These are phyloP conservation scores for Podaxis mareebaensis DNA, from an alignment of 768 basidiomycete species.

Conservation along the genomic window DNA sequence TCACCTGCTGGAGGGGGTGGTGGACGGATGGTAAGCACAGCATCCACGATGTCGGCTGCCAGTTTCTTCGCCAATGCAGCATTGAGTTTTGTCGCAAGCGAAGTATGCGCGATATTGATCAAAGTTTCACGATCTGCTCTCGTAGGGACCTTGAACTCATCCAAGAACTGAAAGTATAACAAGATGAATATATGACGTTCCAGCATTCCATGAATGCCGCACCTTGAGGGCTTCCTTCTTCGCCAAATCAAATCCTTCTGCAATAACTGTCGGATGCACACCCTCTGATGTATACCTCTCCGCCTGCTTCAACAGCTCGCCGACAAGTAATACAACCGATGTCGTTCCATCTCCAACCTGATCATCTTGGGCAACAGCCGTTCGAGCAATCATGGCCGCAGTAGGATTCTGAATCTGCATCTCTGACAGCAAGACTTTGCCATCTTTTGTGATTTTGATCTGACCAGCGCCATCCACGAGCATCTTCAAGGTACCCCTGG, in stretches of 20 bases:
- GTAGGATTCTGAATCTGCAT: slow-evolving; percentile 99
- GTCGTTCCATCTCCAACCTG: slow-evolving; percentile 99
- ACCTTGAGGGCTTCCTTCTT: slow-evolving; percentile 93
- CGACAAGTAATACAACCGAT: slow-evolving; percentile 93
- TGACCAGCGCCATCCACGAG: slow-evolving; percentile 97
- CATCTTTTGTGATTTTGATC: slow-evolving; percentile 99
- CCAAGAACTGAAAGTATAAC: slow-evolving; percentile 70
- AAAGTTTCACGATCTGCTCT: slow-evolving; percentile 88
- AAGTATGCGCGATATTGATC: slow-evolving; percentile 93
- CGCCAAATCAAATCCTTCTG: slow-evolving; percentile 93
- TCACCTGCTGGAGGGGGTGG: slow-evolving; percentile 61
- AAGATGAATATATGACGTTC: neutral
- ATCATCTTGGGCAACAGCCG: slow-evolving; percentile 98
- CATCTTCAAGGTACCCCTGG: slow-evolving; percentile 98
- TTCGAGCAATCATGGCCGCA: slow-evolving; percentile 98
- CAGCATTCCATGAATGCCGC: slow-evolving; percentile 28
- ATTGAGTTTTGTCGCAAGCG: slow-evolving; percentile 91
- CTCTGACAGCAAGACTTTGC: slow-evolving; percentile 96
- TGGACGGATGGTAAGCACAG: slow-evolving; percentile 85
- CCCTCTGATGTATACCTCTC: slow-evolving; percentile 98
- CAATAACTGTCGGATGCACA: slow-evolving; percentile 96
- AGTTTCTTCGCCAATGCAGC: slow-evolving; percentile 80
- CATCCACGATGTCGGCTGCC: slow-evolving; percentile 92
- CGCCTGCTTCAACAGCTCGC: slow-evolving; percentile 94
- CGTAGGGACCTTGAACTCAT: slow-evolving; percentile 78